Evolutionary conservation across 2,329 filamentous ascomycete species (phyloP).

Genomic region (Pseudogymnoascus sp.): DNA sequence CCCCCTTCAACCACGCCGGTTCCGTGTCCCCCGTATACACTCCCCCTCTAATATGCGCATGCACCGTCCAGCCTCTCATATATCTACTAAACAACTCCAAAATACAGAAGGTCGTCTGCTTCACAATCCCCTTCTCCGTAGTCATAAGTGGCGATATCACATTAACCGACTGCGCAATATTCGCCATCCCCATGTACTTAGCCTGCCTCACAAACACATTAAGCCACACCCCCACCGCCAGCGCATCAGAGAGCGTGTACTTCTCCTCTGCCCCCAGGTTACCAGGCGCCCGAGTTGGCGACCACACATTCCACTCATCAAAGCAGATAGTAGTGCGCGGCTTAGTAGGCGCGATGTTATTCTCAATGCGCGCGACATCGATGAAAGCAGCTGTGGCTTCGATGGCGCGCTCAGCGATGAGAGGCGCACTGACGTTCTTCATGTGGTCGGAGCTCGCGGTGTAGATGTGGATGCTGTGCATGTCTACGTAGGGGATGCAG

Average conservation of each 20-base stretch:
- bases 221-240: conserved; percentile 55
- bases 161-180: conserved; percentile 60
- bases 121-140: conserved; percentile 46
- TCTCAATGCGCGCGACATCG: conserved; percentile 56
- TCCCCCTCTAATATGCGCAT: conserved; percentile 54
- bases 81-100: conserved; percentile 54
- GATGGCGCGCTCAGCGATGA: conserved; percentile 58
- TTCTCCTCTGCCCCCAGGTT: conserved; percentile 55
- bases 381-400: conserved; percentile 54
- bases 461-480: conserved; percentile 63
- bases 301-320: conserved; percentile 67
- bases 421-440: conserved; percentile 47
- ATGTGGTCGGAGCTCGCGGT: conserved; percentile 41
- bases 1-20: conserved; percentile 57
- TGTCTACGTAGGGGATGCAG: conserved; percentile 54
- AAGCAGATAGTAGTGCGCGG: conserved; percentile 55
- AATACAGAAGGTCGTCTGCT: conserved; percentile 61
- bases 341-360: conserved; percentile 30
- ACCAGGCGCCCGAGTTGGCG: conserved; percentile 53
- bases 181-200: conserved; percentile 57
- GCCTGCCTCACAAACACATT: conserved; percentile 60
- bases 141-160: conserved; percentile 64
- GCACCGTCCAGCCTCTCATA: conserved; percentile 67
- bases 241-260: conserved; percentile 57
- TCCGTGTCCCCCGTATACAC: conserved; percentile 61